These are phyloP conservation scores for Crotalaria pallida DNA, from an alignment of 306 rosid genomes.

Conservation along the genomic window DNA sequence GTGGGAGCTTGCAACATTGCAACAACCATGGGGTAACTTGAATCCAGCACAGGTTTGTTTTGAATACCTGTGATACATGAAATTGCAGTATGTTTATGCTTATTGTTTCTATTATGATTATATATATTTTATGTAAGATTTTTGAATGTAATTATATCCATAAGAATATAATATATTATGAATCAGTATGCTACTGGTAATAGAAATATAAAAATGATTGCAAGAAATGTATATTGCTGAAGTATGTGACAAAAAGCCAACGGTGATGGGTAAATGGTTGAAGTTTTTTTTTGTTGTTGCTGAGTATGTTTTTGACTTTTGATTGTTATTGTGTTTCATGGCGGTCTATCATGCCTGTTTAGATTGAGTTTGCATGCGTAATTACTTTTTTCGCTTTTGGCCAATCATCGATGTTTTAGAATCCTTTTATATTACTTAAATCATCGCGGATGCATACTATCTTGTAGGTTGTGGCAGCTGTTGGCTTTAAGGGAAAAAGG, in stretches of 20 bases:
- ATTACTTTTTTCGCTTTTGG: slow-evolving; percentile 14
- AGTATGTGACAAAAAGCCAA: slow-evolving; percentile 3
- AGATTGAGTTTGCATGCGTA: background rate
- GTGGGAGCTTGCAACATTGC: slow-evolving; percentile 92
- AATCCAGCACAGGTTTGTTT: slow-evolving; percentile 95
- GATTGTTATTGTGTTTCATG: background rate
- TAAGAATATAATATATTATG: slow-evolving; percentile 1
- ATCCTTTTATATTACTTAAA: background rate
- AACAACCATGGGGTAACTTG: slow-evolving; percentile 90
- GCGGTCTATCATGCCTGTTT: background rate
- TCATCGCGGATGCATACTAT: slow-evolving; percentile 14
- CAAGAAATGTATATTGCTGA: slow-evolving; percentile 14
- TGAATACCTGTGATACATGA: background rate
- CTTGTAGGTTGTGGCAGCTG: slow-evolving; percentile 91
- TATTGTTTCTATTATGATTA: background rate
- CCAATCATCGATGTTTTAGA: background rate
- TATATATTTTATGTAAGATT: slow-evolving; percentile 2
- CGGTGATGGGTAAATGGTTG: background rate
- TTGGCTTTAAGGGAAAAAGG: slow-evolving; percentile 82
- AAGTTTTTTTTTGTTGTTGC: background rate
- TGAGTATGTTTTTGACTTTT: background rate
- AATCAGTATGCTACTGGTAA: background rate
- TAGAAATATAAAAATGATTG: slow-evolving; percentile 9
- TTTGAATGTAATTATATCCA: background rate
- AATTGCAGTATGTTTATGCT: slow-evolving; percentile 15